Evolutionary conservation across 31 red algal species (phyloP).

Genomic region (Odonthalia washingtoniensis): DNA sequence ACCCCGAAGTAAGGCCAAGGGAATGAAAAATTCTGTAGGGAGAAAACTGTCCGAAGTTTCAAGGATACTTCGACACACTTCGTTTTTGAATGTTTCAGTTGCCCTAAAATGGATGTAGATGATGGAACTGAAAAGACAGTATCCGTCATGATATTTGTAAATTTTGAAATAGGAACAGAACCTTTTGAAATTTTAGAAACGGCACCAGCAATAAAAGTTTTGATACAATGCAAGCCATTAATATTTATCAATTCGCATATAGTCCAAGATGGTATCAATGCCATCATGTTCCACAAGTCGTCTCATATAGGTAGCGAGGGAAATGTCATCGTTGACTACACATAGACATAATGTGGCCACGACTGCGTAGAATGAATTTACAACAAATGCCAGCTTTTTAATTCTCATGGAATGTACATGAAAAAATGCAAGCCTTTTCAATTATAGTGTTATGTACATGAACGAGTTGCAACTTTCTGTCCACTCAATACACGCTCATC

Average conservation of each 20-base stretch:
- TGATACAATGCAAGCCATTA: slow-evolving; percentile 74
- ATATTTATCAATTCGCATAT: slow-evolving; percentile 46
- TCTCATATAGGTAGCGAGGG: slow-evolving; percentile 66
- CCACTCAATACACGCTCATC: too few relatives aligned
- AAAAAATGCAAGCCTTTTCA: too few relatives aligned
- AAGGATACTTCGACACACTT: too few relatives aligned
- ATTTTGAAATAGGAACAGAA: slow-evolving; percentile 67
- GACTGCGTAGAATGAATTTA: slow-evolving; percentile 67
- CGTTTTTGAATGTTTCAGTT: too few relatives aligned
- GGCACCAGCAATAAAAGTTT: slow-evolving; percentile 46
- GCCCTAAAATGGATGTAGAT: slow-evolving; percentile 18
- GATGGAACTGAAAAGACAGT: slow-evolving; percentile 47
- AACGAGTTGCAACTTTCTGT: too few relatives aligned
- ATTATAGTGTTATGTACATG: too few relatives aligned
- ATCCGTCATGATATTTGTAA: slow-evolving; percentile 32
- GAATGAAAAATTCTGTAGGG: too few relatives aligned
- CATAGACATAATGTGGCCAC: slow-evolving; percentile 88
- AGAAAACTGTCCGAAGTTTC: too few relatives aligned
- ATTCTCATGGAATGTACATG: too few relatives aligned
- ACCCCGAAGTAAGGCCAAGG: too few relatives aligned
- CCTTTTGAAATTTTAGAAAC: slow-evolving; percentile 74
- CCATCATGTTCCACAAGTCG: slow-evolving; percentile 56
- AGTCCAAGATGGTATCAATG: slow-evolving; percentile 70
- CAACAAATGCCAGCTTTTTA: too few relatives aligned
- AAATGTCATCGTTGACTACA: slow-evolving; percentile 47